Base-by-base conservation (phyloP, 1,284 basidiomycete species). In the Trametes polyzona region DNA sequence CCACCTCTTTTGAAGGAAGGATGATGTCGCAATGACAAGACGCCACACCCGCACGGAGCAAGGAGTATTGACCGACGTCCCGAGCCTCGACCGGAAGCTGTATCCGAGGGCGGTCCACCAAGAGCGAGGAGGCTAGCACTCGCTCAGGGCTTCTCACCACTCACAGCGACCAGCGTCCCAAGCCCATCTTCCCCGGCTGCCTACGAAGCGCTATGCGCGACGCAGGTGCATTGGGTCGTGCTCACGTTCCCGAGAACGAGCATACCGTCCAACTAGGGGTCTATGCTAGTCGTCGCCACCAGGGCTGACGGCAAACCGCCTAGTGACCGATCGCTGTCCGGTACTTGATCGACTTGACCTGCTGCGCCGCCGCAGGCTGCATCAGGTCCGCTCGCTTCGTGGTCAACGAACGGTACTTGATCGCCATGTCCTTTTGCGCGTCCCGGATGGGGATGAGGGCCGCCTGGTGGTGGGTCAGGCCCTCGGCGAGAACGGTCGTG, bases 341-440 rank as follows among this genome's bases (percentile, higher is more conserved):
- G 57, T 58, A 51, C 48, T 46, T 44, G 37, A 58, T 44, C 29
- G 36, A 47, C 26, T 42, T 33, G 41, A 41, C 52, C 52, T 21
- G 16, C 52, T 51, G 52, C 47, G 57, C 57, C 44, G 44, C 27
- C 52, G 19, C 47, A 32, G 37, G 37, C 9, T 24, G 17, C 16
- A 58, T 35, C 29, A 58, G 47, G 44, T 58, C 57, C 37, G 24
- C 29, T 10, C 57, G 52, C 47, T 29, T 42, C 42, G 44, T 21
- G 12, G 57, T 58, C 23, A 58, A 48, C 52, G 57, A 50, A 42
- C 57, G 57, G 52, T 58, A 58, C 52, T 52, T 50, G 52, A 58
- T 58, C 35, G 36, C 47, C 21, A 47, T n/a, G 48, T 58, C 57
- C 47, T 54, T 58, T 42, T 58, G 57, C 29, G 57, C 57, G 36